phyloP scores from a whole-genome alignment of 768 basidiomycete species.

The Daedaleopsis nitida region DNA sequence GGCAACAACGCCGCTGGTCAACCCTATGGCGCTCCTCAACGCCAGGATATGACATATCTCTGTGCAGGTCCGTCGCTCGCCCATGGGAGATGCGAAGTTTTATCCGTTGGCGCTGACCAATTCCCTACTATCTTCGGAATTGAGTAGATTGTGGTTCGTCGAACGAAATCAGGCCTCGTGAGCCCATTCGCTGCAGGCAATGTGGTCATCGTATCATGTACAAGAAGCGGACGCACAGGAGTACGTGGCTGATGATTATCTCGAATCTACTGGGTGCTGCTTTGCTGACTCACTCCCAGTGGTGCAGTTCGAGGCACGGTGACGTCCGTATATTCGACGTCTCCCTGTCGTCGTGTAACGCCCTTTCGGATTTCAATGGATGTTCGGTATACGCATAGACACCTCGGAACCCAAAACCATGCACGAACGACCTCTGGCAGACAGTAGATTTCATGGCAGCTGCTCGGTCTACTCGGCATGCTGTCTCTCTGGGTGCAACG shows the following conservation, averaged over 20 bases:
- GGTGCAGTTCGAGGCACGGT: conserved; percentile 88
- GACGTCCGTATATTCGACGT: conserved; percentile 8
- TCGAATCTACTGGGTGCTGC: neutral
- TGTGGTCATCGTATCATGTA: conserved; percentile 99
- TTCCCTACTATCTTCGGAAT: neutral
- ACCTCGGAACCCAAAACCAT: neutral
- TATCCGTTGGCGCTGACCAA: neutral
- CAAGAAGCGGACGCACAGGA: conserved; percentile 93
- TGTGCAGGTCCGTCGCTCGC: conserved; percentile 66
- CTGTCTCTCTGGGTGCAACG: too few species aligned
- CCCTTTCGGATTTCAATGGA: neutral
- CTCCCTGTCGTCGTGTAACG: too few species aligned
- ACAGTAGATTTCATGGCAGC: too few species aligned
- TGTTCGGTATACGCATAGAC: neutral
- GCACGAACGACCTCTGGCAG: too few species aligned
- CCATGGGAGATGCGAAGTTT: neutral
- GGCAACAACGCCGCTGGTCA: neutral
- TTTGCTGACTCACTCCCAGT: conserved; percentile 41
- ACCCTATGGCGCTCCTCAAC: conserved; percentile 33
- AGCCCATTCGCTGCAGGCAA: conserved; percentile 94
- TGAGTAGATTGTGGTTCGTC: conserved; percentile 79
- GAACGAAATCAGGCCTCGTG: conserved; percentile 88
- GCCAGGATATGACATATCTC: conserved; percentile 79
- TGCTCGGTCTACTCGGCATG: too few species aligned
- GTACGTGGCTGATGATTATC: conserved; percentile 51